Evolutionary conservation across 805 yeast genomes (phyloP), one percentile per base, ranked within the genome.

Genomic region (Kodamaea kaohsiungensis): DNA sequence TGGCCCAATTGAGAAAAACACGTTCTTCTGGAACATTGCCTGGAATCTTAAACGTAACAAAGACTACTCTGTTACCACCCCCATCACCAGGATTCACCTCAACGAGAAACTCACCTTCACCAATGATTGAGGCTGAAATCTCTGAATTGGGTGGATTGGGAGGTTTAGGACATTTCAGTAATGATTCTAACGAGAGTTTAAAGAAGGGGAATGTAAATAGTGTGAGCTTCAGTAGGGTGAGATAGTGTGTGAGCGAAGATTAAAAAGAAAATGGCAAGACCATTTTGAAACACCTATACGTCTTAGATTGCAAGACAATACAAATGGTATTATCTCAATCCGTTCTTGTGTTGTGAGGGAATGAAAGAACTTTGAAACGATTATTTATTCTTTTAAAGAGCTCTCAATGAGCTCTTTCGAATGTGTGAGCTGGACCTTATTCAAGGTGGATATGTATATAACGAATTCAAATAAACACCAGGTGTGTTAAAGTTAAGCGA

Each of bases 161-260:
- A 17, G 45, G 45, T 3, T 19, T 47, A 35, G 40, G 27, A 33
- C n/a, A 22, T 40, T 30, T 46, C 16, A 39, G 43, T 4, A 47
- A 55, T 37, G 51, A 45, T 17, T 54, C 56, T 4, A 47, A 38
- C 2, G 61, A 59, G 8, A 52, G 54, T 38, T 46, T 54, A 45
- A 45, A 46, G 33, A 56, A 58, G 46, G 18, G 25, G 2, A 56
- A 55, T 38, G 55, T 66, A 39, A 65, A 58, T 47, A 66, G 68
- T 46, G 61, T 66, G 17, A 60, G 60, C 47, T 65, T 66, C 51
- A 65, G 62, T 48, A 57, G 70, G 43, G 59, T 64, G 19, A 53
- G 70, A 39, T 35, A 19, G 17, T 22, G 25, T 22, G 25, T 22
- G 25, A 25, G 45, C 16, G 12, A 27, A n/a, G 33, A 47, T 18